Evolutionary conservation across 2,329 filamentous ascomycete genomes (phyloP).

Genomic region (Niveomyces coronatus): DNA sequence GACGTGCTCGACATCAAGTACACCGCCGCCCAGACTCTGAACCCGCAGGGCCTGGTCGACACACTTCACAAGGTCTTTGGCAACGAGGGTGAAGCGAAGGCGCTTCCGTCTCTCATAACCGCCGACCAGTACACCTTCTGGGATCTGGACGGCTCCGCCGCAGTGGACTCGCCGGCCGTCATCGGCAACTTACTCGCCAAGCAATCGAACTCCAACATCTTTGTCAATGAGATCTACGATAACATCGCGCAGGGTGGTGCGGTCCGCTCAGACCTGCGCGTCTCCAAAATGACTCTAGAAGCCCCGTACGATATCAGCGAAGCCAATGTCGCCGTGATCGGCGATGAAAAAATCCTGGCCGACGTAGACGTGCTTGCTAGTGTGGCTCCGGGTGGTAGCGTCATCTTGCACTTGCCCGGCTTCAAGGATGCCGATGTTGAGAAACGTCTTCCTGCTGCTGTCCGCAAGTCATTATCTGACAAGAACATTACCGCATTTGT

Average conservation of each 20-base stretch:
- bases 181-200: constrained; percentile 55
- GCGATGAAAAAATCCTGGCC: constrained; percentile 68
- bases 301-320: constrained; percentile 71
- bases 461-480: constrained; percentile 61
- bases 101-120: constrained; percentile 36
- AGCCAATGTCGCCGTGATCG: constrained; percentile 71
- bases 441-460: constrained; percentile 63
- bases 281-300: constrained; percentile 72
- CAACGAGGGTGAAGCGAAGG: constrained; percentile 43
- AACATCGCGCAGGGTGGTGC: constrained; percentile 66
- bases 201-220: constrained; percentile 55
- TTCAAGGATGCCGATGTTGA: constrained; percentile 84
- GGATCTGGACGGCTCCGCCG: constrained; percentile 69
- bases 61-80: constrained; percentile 39
- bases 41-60: constrained; percentile 42
- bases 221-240: constrained; percentile 51
- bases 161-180: constrained; percentile 52
- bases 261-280: constrained; percentile 75
- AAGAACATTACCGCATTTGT: constrained; percentile 64
- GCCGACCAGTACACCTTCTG: constrained; percentile 88
- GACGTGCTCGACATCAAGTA: constrained; percentile 83
- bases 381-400: constrained; percentile 57
- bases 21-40: constrained; percentile 51
- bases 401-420: constrained; percentile 67
- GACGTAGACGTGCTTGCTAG: constrained; percentile 64